A percentile compares a stretch with the other conserved stretches of the same genome.
Conservation (phyloP, 2,329 filamentous ascomycete species). For the Epichloe festucae region DNA sequence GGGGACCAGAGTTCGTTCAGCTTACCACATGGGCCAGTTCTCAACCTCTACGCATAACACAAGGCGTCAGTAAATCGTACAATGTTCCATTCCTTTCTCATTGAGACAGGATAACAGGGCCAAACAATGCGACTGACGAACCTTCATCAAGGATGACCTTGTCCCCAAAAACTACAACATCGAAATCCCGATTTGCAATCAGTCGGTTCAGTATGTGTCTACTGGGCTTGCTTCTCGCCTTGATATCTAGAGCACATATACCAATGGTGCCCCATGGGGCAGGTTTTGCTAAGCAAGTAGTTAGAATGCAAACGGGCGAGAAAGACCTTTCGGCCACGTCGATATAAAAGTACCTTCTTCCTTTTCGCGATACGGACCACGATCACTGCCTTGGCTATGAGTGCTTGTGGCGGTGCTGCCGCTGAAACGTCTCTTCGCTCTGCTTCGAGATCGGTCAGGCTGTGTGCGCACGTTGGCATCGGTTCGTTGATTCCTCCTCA, state of each 20-base stretch:
- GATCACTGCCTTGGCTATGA: slow-evolving; percentile 64
- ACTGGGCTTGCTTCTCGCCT: slow-evolving; percentile 92
- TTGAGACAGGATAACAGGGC: neutral
- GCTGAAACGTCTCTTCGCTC: slow-evolving; percentile 63
- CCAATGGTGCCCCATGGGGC: slow-evolving; percentile 61
- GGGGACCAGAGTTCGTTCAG: slow-evolving; percentile 6
- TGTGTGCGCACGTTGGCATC: slow-evolving; percentile 29
- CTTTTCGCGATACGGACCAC: slow-evolving; percentile 42
- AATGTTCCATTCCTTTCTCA: neutral
- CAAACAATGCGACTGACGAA: slow-evolving; percentile 20
- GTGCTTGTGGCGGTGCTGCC: slow-evolving; percentile 72
- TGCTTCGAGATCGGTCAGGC: slow-evolving; percentile 50
- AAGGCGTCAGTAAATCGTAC: neutral
- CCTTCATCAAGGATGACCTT: slow-evolving; percentile 95
- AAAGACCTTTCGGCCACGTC: neutral
- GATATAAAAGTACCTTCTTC: slow-evolving; percentile 31
- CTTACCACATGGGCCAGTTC: slow-evolving; percentile 83
- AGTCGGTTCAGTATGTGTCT: slow-evolving; percentile 89
- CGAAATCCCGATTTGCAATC: slow-evolving; percentile 83
- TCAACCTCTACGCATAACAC: slow-evolving; percentile 51
- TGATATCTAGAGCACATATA: slow-evolving; percentile 88
- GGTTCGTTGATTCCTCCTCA: slow-evolving; percentile 28
- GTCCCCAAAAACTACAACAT: slow-evolving; percentile 95
- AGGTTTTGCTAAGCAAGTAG: slow-evolving; percentile 32
- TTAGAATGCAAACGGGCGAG: slow-evolving; percentile 13